These are phyloP conservation scores for Vararia minispora DNA, from an alignment of 768 basidiomycete species.

Conservation along the genomic window DNA sequence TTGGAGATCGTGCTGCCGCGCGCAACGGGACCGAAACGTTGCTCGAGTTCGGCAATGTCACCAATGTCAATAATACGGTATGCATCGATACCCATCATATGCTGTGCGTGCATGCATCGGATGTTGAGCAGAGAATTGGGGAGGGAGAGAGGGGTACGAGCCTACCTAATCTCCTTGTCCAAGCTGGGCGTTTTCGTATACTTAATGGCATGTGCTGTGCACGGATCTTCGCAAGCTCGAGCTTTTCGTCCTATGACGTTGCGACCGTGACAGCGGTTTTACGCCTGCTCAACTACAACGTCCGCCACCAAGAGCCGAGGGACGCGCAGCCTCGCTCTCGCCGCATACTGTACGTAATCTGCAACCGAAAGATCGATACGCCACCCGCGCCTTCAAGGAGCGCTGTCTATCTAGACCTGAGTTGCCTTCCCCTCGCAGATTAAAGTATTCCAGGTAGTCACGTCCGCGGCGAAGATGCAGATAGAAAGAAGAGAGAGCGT, in stretches of 20 bases:
- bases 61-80: slow-evolving; percentile 1
- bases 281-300: too few relatives aligned
- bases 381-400: slow-evolving; percentile 49
- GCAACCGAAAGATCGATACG: slow-evolving; percentile 47
- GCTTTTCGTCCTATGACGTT: slow-evolving; percentile 56
- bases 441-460: slow-evolving; percentile 57
- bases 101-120: background rate
- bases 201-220: slow-evolving; percentile 47
- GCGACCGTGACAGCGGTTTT: slow-evolving; percentile 51
- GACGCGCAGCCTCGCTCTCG: slow-evolving; percentile 30
- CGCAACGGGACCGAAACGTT: background rate
- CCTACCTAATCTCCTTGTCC: slow-evolving; percentile 42
- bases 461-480: slow-evolving; percentile 50
- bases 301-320: too few relatives aligned
- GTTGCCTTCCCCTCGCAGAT: slow-evolving; percentile 33
- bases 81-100: background rate
- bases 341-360: slow-evolving; percentile 51
- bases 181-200: slow-evolving; percentile 47
- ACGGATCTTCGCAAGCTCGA: slow-evolving; percentile 40
- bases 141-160: too few relatives aligned
- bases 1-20: slow-evolving; percentile 2
- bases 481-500: too few relatives aligned
- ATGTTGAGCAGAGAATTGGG: background rate
- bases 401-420: slow-evolving; percentile 50
- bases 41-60: background rate